Conservation (phyloP, 148 eudicot species). For the Camellia sinensis region DNA sequence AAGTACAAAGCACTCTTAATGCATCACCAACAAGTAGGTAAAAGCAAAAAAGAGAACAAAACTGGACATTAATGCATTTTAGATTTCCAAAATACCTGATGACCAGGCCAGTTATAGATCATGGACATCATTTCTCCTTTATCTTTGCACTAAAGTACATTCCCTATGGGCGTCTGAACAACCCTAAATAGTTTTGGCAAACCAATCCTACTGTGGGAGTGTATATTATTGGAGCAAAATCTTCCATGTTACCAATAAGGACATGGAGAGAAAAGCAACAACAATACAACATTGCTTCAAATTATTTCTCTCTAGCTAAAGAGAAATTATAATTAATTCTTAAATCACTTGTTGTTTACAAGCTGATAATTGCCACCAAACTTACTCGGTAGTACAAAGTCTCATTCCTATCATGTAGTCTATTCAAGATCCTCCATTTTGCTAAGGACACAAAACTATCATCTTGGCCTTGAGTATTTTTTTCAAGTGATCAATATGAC, state of each 20-base stretch:
- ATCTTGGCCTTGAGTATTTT: slow-evolving; percentile 74
- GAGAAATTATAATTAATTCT: neutral
- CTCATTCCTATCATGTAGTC: slow-evolving; percentile 96
- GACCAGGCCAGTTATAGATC: slow-evolving; percentile 87
- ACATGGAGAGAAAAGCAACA: slow-evolving; percentile 49
- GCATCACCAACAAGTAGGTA: neutral
- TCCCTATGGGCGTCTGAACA: slow-evolving; percentile 98
- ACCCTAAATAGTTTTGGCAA: slow-evolving; percentile 96
- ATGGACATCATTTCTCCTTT: slow-evolving; percentile 99
- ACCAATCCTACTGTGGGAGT: slow-evolving; percentile 99
- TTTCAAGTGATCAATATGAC: slow-evolving; percentile 76
- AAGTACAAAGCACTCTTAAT: neutral
- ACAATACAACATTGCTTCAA: slow-evolving; percentile 21
- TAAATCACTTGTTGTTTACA: neutral
- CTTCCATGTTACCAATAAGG: slow-evolving; percentile 75
- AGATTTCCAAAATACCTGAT: slow-evolving; percentile 45
- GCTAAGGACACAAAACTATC: slow-evolving; percentile 61
- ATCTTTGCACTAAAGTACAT: slow-evolving; percentile 98
- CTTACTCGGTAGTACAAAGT: slow-evolving; percentile 92
- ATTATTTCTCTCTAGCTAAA: slow-evolving; percentile 7
- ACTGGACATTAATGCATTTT: neutral
- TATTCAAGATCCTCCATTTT: slow-evolving; percentile 95
- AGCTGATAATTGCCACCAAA: slow-evolving; percentile 15
- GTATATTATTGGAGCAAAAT: slow-evolving; percentile 88
- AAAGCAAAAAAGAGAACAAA: neutral